Evolutionary conservation across 768 basidiomycete species (phyloP), one percentile per base, ranked within the genome.

Genomic region (Baorangia bicolor): DNA sequence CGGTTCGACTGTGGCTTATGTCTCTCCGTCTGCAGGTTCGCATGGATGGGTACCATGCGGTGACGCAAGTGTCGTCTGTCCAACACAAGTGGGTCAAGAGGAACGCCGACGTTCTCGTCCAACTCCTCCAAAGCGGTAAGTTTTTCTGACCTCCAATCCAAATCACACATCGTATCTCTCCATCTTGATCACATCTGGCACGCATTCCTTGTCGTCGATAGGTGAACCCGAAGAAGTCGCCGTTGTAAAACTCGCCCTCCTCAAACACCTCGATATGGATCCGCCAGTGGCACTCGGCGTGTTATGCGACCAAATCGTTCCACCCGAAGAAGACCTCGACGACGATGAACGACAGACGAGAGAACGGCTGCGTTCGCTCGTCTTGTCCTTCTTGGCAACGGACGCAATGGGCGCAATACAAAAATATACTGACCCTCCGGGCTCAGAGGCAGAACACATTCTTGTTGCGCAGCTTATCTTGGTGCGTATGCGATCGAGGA

Each of bases 91-190:
- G 81, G 80, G 76, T 88, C 48, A 85, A 83, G 67, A 73, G 88
- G 60, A 90, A 90, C 66, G 82, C 84, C 4, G 88, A 90, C 69
- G 88, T 90, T 3, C 74, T 90, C 20, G 76, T 90, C n/a, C 88
- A 90, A 58, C 71, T 90, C 16, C 75, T 90, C 10, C 88, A 89
- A 67, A 86, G 85, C 60, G 87, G 87, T 88, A 65, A 69, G 85
- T 75, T 30, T 44, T 42, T 18, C 21, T 21, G 33, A 25, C 23
- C 20, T 28, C 28, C 12, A 3, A 5, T 44, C 37, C 56, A 38
- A 46, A 28, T 43, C 40, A 53, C 49, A 31, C 46, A 4, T 35
- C 25, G 9, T 40, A 10, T 63, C 50, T 56, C 52, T 35, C 49
- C 40, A 21, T 64, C 58, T 69, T 64, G 58, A 58, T 61, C 53